Evolutionary conservation across 768 basidiomycete species (phyloP).

Genomic region (Hygrophoropsis aurantiaca): DNA sequence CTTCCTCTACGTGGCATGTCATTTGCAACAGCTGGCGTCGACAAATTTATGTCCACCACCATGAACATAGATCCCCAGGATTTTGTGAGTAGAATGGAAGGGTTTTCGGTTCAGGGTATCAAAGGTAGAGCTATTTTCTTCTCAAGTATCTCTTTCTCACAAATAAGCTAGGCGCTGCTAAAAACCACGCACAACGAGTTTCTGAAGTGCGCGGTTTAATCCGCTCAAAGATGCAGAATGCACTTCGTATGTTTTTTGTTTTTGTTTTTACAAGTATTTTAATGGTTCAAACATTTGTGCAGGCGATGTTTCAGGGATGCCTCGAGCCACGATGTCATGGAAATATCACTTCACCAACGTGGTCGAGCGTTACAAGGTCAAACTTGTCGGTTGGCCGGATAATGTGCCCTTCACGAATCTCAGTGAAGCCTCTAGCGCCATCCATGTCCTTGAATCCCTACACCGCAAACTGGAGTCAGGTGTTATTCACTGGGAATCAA

Average conservation of each 20-base stretch:
- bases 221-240: not conserved
- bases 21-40: not conserved
- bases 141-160: not conserved
- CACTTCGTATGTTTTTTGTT: not conserved
- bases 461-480: slow-evolving; percentile 2
- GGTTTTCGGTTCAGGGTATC: slow-evolving; percentile 5
- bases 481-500: slow-evolving; percentile 1
- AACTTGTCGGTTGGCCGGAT: not conserved
- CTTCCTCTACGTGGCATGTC: not conserved
- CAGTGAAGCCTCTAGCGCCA: slow-evolving; percentile 3
- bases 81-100: slow-evolving; percentile 7
- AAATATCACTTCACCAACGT: not conserved
- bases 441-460: slow-evolving; percentile 3
- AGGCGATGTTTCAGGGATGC: not conserved
- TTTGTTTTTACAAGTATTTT: not conserved
- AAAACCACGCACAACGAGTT: not conserved
- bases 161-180: not conserved
- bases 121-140: not conserved
- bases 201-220: slow-evolving; percentile 3
- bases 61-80: slow-evolving; percentile 2
- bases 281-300: not conserved
- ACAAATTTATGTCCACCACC: not conserved
- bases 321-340: not conserved
- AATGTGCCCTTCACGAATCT: slow-evolving; percentile 5
- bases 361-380: not conserved